Conservation (phyloP, 257 asterid genomes). For the Nicotiana tomentosiformis region DNA sequence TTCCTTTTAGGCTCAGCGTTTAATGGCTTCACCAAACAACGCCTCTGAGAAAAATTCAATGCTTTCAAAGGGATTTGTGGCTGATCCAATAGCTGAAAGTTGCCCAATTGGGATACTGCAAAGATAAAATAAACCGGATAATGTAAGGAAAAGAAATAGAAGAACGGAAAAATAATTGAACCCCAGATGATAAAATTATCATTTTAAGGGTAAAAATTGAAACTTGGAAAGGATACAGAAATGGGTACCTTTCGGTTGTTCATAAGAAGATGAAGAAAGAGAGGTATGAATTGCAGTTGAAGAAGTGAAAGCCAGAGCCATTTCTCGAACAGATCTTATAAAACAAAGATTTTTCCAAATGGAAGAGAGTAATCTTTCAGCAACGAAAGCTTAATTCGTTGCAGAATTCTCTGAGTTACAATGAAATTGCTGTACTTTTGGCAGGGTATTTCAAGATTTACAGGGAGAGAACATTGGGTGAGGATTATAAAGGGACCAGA, state of each 20-base stretch:
- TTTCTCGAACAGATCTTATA: not conserved
- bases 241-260: slow-evolving; percentile 45
- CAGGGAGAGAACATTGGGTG: slow-evolving; percentile 8
- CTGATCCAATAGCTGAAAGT: slow-evolving; percentile 46
- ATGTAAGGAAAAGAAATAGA: not conserved
- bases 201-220: not conserved
- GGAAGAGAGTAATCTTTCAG: not conserved
- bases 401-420: not conserved
- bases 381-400: not conserved
- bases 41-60: slow-evolving; percentile 25
- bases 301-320: slow-evolving; percentile 62
- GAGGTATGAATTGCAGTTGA: slow-evolving; percentile 46
- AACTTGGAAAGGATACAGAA: not conserved
- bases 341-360: not conserved
- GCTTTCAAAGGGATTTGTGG: slow-evolving; percentile 25
- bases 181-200: not conserved
- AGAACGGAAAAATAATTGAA: not conserved
- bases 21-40: slow-evolving; percentile 46
- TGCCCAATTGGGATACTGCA: slow-evolving; percentile 38
- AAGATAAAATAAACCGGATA: not conserved
- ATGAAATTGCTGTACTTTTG: not conserved
- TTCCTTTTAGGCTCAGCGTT: slow-evolving; percentile 54
- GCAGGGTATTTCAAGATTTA: not conserved
- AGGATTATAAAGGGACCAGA: slow-evolving; percentile 9
- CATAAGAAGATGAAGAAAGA: slow-evolving; percentile 28